Base-by-base conservation (phyloP, 2,329 filamentous ascomycete genomes). In the Fusarium bulbicola region DNA sequence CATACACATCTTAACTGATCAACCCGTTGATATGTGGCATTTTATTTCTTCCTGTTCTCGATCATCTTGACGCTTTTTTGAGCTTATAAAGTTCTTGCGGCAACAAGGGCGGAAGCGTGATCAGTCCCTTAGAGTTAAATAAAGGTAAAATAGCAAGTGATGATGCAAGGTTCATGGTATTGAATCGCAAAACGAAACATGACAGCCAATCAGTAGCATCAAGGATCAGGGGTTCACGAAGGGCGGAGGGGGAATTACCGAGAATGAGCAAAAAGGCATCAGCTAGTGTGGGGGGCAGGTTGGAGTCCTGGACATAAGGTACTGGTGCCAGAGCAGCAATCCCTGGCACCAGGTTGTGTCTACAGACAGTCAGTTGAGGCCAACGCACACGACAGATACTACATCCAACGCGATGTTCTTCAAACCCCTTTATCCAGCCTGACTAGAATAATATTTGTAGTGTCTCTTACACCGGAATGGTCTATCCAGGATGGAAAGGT, bases 111-210 rank as follows among this genome's bases (percentile, higher is more conserved):
- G 67, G 67, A 42, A 65, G 59, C 52, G 40, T 62, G 47, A 37
- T 37, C 39, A 30, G 61, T 76, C 43, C 59, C 42, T 63, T 15
- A 54, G 40, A 37, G 67, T 36, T 36, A 36, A 36, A 34, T 34
- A 39, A 57, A 24, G 28, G 37, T 45, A 26, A 39, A 39, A 37
- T 21, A 54, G 58, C 68, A 59, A 59, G 66, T 62, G 60, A 75
- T 66, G 64, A 52, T 64, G 36, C 66, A 69, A 69, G 66, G 64
- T 62, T 67, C 72, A 71, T 67, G 69, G 72, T 30, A 39, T 56
- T 60, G 47, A 60, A 58, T 43, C 52, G 52, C 53, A 64, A 58
- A 32, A 61, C 59, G 63, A 72, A 68, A 60, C 66, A 58, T 58
- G 46, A 26, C 39, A 67, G 36, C 66, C 70, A 73, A 70, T 68